A percentile compares a stretch with the other conserved stretches of the same genome.
phyloP scores from a whole-genome alignment of 495 filamentous ascomycete species.

The Xylaria nigripes region DNA sequence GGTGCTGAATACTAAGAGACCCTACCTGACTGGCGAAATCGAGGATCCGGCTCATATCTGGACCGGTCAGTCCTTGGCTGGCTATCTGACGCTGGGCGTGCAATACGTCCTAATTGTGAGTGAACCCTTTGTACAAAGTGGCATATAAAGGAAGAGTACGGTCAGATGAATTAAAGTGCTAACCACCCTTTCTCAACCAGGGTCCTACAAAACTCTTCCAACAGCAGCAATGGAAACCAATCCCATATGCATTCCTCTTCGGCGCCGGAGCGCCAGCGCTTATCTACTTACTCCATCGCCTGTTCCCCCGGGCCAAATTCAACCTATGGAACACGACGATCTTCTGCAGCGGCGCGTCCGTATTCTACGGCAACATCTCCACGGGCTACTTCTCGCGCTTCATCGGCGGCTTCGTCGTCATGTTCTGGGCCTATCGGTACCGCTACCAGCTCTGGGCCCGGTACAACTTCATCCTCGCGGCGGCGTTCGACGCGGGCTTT shows the following conservation, averaged over 20 bases:
- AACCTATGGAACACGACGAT: constrained; percentile 51
- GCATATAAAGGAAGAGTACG: background rate
- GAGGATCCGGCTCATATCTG: constrained; percentile 48
- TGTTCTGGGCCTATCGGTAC: constrained; percentile 45
- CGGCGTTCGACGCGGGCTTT: constrained; percentile 51
- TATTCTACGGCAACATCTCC: constrained; percentile 42
- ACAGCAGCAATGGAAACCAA: constrained; percentile 37
- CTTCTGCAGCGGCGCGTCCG: constrained; percentile 39
- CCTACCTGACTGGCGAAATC: constrained; percentile 43
- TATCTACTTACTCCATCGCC: constrained; percentile 40
- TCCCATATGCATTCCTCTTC: constrained; percentile 50
- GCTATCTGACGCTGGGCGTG: constrained; percentile 42
- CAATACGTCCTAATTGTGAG: constrained; percentile 47
- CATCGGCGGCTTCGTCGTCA: constrained; percentile 49
- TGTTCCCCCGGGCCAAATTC: constrained; percentile 43
- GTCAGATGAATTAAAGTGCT: background rate
- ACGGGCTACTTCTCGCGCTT: constrained; percentile 49
- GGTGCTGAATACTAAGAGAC: constrained; percentile 42
- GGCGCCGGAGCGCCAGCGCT: constrained; percentile 42
- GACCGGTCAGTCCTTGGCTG: constrained; percentile 43
- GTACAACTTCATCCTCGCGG: constrained; percentile 50
- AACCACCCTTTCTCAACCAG: constrained; percentile 11
- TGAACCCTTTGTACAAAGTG: background rate
- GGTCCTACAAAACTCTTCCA: constrained; percentile 47
- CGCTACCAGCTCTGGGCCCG: constrained; percentile 49